Base-by-base conservation (phyloP, 805 yeast genomes). In the Millerago galiae region DNA sequence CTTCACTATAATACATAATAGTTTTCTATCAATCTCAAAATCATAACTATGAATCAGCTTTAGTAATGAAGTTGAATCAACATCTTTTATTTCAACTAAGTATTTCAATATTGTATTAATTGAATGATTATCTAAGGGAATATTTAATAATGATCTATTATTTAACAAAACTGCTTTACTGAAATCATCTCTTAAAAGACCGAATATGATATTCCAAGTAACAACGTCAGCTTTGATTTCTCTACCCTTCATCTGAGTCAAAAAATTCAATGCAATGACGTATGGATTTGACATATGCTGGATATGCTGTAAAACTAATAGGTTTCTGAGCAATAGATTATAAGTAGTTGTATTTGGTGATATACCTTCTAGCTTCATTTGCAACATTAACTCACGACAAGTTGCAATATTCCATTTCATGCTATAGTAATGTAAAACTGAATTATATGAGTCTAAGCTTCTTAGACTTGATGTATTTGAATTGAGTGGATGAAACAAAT, bases 401-500 rank as follows among this genome's bases (percentile, higher is more conserved):
- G 68, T 58, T 0, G 68, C 67, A 35, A 66, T 56, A 51, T 74
- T 75, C 45, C 58, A 57, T 33, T 59, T 60, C 14, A 49, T 45
- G 15, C 65, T 55, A 48, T 62, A 72, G 50, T 59, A 72, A 39
- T 60, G 65, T 1, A 75, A 61, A 13, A 60, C 51, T 44, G 63
- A 62, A 46, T 71, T 71, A 48, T 56, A 71, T 3, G 61, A 48
- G 8, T 58, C 47, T 1, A 62, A 45, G 10, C 60, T 58, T 29
- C 65, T 52, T n/a, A 65, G 48, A 2, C 50, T 50, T 3, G 55
- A 27, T 0, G 71, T 62, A 10, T 52, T 57, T 8, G 55, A 27
- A 42, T 70, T 70, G 10, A 61, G 51, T 15, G 67, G 67, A 46
- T 67, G 67, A 51, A 70, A 57, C n/a, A 71, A 43, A 34, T 65